A percentile compares a stretch with the other conserved stretches of the same genome.
Conservation (phyloP, 2,329 filamentous ascomycete species). For the Aspergillus nomiae region DNA sequence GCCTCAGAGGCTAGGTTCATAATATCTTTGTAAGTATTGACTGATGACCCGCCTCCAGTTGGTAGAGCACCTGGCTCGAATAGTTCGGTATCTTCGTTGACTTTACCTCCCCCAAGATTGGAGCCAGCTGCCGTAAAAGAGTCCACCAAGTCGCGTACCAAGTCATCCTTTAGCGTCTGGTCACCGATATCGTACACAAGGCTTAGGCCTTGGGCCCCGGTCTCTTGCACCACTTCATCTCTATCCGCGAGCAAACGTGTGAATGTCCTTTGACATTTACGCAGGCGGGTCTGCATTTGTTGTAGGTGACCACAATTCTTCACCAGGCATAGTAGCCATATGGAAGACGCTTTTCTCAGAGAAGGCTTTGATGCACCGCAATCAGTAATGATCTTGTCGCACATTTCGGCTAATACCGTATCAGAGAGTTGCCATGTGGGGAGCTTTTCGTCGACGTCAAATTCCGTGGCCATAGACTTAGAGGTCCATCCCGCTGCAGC, state of each 20-base stretch:
- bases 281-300: constrained; percentile 71
- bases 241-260: constrained; percentile 83
- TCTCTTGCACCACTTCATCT: constrained; percentile 94
- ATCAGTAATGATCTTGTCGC: constrained; percentile 74
- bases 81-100: constrained; percentile 86
- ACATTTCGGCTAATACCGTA: constrained; percentile 54
- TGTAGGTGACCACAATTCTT: constrained; percentile 83
- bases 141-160: constrained; percentile 84
- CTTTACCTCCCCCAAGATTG: constrained; percentile 70
- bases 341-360: constrained; percentile 85
- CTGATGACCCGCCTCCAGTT: constrained; percentile 82
- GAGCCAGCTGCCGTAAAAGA: constrained; percentile 73
- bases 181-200: constrained; percentile 94
- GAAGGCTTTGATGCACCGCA: constrained; percentile 86
- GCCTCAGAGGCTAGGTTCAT: constrained; percentile 94
- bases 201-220: constrained; percentile 85
- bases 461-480: constrained; percentile 70
- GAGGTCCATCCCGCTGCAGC: constrained; percentile 81
- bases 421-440: constrained; percentile 41
- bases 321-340: constrained; percentile 90
- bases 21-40: constrained; percentile 97
- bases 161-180: constrained; percentile 72
- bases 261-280: constrained; percentile 82
- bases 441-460: constrained; percentile 68
- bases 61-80: constrained; percentile 90